A percentile compares a stretch with the other conserved stretches of the same genome.
Evolutionary conservation across 805 yeast species (phyloP).

Genomic region (Komagataella mondaviorum): DNA sequence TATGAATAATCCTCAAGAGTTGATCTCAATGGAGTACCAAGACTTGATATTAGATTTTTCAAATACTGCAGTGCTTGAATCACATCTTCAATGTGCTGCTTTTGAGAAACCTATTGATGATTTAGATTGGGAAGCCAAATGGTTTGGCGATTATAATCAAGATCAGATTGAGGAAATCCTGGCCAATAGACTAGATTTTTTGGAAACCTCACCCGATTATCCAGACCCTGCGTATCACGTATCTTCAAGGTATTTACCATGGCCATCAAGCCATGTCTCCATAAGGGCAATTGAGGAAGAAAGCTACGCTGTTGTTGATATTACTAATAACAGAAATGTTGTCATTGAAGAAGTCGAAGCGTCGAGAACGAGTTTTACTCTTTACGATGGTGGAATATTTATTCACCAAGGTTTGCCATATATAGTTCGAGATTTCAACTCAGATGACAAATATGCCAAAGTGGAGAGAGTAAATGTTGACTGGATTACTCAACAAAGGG

Average conservation of each 20-base stretch:
- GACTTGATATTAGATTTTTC: conserved; percentile 49
- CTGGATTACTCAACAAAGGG: conserved; percentile 88
- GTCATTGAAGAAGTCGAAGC: conserved; percentile 87
- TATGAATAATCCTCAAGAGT: conserved; percentile 50
- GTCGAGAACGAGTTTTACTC: conserved; percentile 76
- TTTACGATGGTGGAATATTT: conserved; percentile 87
- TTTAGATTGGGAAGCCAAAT: conserved; percentile 35
- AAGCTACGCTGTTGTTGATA: conserved; percentile 79
- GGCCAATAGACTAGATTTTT: conserved; percentile 24
- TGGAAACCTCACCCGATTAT: conserved; percentile 27
- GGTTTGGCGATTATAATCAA: conserved; percentile 31
- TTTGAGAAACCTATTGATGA: conserved; percentile 58
- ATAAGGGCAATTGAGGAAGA: conserved; percentile 77
- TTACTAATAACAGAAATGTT: conserved; percentile 60
- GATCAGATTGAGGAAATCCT: conserved; percentile 21
- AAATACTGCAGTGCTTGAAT: conserved; percentile 51
- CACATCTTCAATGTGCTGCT: conserved; percentile 92
- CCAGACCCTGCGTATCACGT: conserved; percentile 42
- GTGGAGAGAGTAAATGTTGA: conserved; percentile 86
- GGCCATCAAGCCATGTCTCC: conserved; percentile 69
- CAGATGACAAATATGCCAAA: conserved; percentile 68
- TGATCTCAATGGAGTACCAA: conserved; percentile 40
- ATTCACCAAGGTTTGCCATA: conserved; percentile 91
- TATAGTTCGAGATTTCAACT: conserved; percentile 70
- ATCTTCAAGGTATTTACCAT: conserved; percentile 50